Percentiles rank a stretch among this genome's conserved stretches.
Evolutionary conservation across 2,329 filamentous ascomycete genomes (phyloP).

Genomic region (Gyromitra esculenta): DNA sequence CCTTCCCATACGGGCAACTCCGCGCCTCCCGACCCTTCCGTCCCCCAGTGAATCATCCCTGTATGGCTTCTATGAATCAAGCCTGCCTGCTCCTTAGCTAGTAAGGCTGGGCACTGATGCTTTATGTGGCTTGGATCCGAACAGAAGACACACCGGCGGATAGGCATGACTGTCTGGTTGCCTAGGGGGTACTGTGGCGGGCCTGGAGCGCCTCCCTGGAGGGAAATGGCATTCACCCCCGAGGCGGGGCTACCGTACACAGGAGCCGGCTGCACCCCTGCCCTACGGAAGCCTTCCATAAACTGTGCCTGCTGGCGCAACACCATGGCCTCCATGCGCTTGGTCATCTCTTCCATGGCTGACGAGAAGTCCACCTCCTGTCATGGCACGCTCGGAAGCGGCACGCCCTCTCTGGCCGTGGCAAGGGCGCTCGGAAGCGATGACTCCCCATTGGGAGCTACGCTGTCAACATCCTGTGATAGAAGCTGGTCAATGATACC

Average conservation of each 20-base stretch:
- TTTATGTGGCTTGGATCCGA: neutral
- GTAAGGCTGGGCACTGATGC: neutral
- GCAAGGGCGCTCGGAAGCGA: neutral
- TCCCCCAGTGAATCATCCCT: neutral
- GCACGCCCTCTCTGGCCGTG: neutral
- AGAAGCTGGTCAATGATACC: neutral
- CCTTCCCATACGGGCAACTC: neutral
- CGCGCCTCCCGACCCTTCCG: neutral
- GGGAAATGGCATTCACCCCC: neutral
- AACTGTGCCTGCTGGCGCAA: neutral
- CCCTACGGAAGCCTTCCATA: neutral
- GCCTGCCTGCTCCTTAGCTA: neutral
- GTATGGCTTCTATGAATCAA: neutral
- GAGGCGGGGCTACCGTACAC: neutral
- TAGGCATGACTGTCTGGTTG: neutral
- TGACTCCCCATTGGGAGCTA: neutral
- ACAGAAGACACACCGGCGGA: neutral
- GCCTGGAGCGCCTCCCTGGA: neutral
- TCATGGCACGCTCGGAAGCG: neutral
- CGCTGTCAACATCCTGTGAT: neutral
- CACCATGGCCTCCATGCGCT: neutral
- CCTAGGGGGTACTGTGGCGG: neutral
- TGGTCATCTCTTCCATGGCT: neutral
- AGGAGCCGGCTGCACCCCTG: neutral
- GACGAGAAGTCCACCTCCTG: neutral